A percentile compares a stretch with the other conserved stretches of the same genome.
phyloP scores from a whole-genome alignment of 495 filamentous ascomycete species.

The Venustampulla echinocandica region DNA sequence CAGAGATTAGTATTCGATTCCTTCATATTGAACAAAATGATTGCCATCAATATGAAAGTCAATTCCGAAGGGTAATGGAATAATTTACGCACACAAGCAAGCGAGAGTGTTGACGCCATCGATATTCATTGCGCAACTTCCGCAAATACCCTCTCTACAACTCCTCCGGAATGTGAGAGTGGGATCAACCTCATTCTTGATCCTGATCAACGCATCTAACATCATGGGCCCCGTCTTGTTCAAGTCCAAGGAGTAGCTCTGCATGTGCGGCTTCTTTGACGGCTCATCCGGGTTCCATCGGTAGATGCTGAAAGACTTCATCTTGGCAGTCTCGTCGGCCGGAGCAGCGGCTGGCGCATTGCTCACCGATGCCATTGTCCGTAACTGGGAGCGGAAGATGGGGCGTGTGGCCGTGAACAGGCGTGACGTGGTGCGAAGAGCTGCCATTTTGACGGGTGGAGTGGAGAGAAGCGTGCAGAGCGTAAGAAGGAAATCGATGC shows the following conservation, averaged over 20 bases:
- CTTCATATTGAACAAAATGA: too few relatives aligned
- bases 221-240: slow-evolving; percentile 99
- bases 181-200: slow-evolving; percentile 98
- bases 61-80: slow-evolving; percentile 22
- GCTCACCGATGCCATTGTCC: slow-evolving; percentile 16
- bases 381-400: slow-evolving; percentile 29
- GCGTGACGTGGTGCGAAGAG: slow-evolving; percentile 62
- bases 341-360: slow-evolving; percentile 26
- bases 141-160: slow-evolving; percentile 96
- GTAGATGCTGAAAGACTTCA: slow-evolving; percentile 98
- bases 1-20: slow-evolving; percentile 7
- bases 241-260: slow-evolving; percentile 84
- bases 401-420: slow-evolving; percentile 50
- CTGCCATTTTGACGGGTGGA: slow-evolving; percentile 60
- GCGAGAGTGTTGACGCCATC: slow-evolving; percentile 94
- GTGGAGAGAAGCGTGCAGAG: slow-evolving; percentile 6
- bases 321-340: slow-evolving; percentile 48
- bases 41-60: too few relatives aligned
- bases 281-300: slow-evolving; percentile 94
- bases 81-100: slow-evolving; percentile 96
- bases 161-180: slow-evolving; percentile 92
- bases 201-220: slow-evolving; percentile 88
- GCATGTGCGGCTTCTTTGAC: slow-evolving; percentile 86
- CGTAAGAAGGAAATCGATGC: not conserved
- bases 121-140: slow-evolving; percentile 99